Conservation (phyloP, 768 basidiomycete species). For the Boletus sp. region DNA sequence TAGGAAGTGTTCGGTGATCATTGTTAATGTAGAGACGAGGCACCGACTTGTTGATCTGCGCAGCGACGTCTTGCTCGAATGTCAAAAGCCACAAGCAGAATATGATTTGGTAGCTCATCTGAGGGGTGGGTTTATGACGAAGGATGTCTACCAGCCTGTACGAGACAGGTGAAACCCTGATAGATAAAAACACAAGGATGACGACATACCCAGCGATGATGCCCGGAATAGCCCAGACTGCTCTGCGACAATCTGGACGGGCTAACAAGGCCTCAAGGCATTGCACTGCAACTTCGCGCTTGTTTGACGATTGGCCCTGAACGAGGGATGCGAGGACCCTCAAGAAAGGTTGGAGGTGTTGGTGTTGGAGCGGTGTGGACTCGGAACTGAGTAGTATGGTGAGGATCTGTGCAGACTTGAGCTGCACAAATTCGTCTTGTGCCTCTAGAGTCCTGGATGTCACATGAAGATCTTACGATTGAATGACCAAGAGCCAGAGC, state of each 20-base stretch:
- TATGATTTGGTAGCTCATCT: conserved; percentile 93
- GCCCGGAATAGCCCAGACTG: conserved; percentile 74
- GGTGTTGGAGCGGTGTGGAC: conserved; percentile 44
- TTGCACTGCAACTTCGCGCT: conserved; percentile 88
- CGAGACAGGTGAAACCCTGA: not conserved
- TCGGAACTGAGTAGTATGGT: conserved; percentile 77
- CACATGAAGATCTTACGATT: conserved; percentile 2
- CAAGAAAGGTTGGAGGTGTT: conserved; percentile 61
- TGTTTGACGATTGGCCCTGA: conserved; percentile 58
- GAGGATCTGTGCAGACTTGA: conserved; percentile 85
- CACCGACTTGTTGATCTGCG: conserved; percentile 81
- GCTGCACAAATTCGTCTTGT: conserved; percentile 93
- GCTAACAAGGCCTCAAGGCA: conserved; percentile 84
- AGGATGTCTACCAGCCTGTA: conserved; percentile 80
- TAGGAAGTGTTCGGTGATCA: not conserved
- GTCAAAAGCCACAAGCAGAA: conserved; percentile 94
- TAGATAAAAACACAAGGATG: not conserved
- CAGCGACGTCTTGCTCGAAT: conserved; percentile 83
- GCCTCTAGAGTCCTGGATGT: conserved; percentile 67
- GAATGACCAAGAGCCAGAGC: not conserved
- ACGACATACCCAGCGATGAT: conserved; percentile 62
- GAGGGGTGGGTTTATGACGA: conserved; percentile 77
- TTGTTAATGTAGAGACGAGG: not conserved
- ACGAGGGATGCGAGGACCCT: conserved; percentile 58
- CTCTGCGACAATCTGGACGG: conserved; percentile 73